Percentiles rank a stretch among this genome's conserved stretches.
These are phyloP conservation scores for Neonectria punicea DNA, from an alignment of 2,329 filamentous ascomycete species.

Conservation along the genomic window DNA sequence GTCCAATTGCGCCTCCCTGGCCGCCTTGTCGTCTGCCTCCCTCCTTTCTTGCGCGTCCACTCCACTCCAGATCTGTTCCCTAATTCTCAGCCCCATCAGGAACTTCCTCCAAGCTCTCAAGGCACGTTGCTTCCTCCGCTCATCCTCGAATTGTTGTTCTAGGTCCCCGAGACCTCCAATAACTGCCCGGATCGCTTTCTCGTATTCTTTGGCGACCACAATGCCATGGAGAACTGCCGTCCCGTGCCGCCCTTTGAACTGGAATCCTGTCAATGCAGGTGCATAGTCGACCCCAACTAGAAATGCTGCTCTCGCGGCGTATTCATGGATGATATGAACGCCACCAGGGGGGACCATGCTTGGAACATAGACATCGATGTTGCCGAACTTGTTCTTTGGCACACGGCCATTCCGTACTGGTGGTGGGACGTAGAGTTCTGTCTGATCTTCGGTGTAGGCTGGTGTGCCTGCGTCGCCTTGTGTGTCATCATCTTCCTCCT, in stretches of 20 bases:
- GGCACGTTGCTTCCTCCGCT: conserved; percentile 78
- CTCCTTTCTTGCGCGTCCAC: conserved; percentile 60
- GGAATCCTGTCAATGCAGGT: conserved; percentile 89
- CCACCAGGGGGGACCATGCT: conserved; percentile 90
- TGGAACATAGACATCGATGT: conserved; percentile 91
- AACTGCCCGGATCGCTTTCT: conserved; percentile 76
- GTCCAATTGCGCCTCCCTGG: conserved; percentile 50
- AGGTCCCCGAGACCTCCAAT: conserved; percentile 75
- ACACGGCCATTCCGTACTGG: conserved; percentile 79
- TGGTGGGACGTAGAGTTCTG: conserved; percentile 78
- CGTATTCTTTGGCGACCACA: conserved; percentile 77
- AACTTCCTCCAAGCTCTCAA: conserved; percentile 76
- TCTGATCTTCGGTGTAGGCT: conserved; percentile 71
- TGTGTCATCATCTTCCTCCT: conserved; percentile 43
- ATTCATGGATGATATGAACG: conserved; percentile 70
- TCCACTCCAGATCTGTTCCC: conserved; percentile 75
- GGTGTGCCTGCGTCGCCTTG: conserved; percentile 60
- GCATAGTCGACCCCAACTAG: conserved; percentile 86
- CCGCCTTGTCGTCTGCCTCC: conserved; percentile 50
- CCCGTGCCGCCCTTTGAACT: conserved; percentile 85
- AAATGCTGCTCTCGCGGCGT: conserved; percentile 77
- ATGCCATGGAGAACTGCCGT: conserved; percentile 84
- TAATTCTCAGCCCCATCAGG: conserved; percentile 79
- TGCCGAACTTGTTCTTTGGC: conserved; percentile 92
- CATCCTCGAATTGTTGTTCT: conserved; percentile 70